phyloP scores from a whole-genome alignment of 2,329 filamentous ascomycete species.

The Fusarium penzigii region DNA sequence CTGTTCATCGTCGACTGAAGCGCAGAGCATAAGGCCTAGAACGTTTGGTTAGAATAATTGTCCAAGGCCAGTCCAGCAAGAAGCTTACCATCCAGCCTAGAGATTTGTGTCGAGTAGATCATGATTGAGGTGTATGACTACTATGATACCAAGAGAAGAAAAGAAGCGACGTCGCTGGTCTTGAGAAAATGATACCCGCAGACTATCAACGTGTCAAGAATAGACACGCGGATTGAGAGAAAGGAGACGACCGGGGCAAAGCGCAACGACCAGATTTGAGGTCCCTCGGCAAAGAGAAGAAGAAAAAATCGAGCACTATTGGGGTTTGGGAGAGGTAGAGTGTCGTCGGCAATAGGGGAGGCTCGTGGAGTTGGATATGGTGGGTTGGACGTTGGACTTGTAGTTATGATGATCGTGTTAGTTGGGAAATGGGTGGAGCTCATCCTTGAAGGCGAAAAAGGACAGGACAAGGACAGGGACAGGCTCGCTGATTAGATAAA shows the following conservation, averaged over 20 bases:
- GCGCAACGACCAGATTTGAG: constrained; percentile 1
- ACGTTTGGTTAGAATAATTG: background rate
- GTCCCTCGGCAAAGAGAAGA: background rate
- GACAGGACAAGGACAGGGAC: background rate
- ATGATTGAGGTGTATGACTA: constrained; percentile 44
- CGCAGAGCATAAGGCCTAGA: constrained; percentile 88
- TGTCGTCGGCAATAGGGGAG: background rate
- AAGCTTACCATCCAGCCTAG: constrained; percentile 77
- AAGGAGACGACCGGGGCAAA: constrained; percentile 17
- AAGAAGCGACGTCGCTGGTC: constrained; percentile 10
- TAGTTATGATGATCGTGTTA: constrained; percentile 5
- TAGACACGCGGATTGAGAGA: constrained; percentile 9
- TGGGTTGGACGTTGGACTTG: constrained; percentile 1
- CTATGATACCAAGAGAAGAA: background rate
- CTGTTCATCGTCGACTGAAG: constrained; percentile 89
- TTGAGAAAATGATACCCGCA: constrained; percentile 6
- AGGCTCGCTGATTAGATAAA: constrained; percentile 30
- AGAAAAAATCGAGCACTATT: background rate
- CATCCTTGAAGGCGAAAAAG: constrained; percentile 2
- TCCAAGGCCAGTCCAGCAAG: too few species aligned
- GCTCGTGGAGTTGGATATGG: background rate
- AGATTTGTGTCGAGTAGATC: constrained; percentile 94
- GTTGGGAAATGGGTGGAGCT: constrained; percentile 17
- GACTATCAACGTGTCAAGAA: constrained; percentile 30
- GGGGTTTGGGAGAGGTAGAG: too few species aligned